Evolutionary conservation across 1,284 basidiomycete genomes (phyloP).

Genomic region (Sphaerobolus stellatus): DNA sequence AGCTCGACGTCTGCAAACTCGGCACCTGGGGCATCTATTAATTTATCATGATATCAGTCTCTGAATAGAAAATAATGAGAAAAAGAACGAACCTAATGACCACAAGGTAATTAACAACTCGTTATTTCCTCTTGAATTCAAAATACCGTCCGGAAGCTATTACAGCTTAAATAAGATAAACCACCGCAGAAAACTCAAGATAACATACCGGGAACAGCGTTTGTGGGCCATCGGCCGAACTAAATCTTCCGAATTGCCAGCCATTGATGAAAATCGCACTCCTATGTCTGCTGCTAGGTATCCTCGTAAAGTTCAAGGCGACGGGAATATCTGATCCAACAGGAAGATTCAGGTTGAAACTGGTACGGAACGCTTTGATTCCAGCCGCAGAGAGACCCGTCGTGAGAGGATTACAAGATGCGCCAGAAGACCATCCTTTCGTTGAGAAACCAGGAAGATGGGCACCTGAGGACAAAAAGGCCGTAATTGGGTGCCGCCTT

Average conservation of each 20-base stretch:
- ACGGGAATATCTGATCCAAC: constrained; percentile 3
- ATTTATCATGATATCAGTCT: not conserved
- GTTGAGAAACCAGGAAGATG: constrained; percentile 79
- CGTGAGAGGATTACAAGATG: constrained; percentile 46
- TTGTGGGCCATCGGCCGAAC: constrained; percentile 22
- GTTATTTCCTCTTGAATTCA: constrained; percentile 31
- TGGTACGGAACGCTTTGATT: not conserved
- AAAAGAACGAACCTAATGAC: constrained; percentile 35
- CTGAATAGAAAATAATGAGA: not conserved
- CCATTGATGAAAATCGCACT: constrained; percentile 42
- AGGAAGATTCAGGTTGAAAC: constrained; percentile 6
- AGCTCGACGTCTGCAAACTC: constrained; percentile 36
- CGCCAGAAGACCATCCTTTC: too few relatives aligned
- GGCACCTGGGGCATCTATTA: constrained; percentile 35
- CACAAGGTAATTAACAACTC: constrained; percentile 42
- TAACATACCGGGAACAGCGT: constrained; percentile 20
- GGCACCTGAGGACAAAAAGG: constrained; percentile 78
- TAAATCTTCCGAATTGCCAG: constrained; percentile 44
- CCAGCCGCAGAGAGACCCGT: not conserved
- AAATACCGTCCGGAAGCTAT: constrained; percentile 43
- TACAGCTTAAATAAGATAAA: constrained; percentile 21
- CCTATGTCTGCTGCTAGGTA: constrained; percentile 34
- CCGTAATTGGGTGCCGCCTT: constrained; percentile 87
- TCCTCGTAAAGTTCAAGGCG: constrained; percentile 26
- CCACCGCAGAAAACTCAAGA: constrained; percentile 31